Evolutionary conservation across 805 yeast genomes (phyloP).

Genomic region (Yarrowia hollandica): DNA sequence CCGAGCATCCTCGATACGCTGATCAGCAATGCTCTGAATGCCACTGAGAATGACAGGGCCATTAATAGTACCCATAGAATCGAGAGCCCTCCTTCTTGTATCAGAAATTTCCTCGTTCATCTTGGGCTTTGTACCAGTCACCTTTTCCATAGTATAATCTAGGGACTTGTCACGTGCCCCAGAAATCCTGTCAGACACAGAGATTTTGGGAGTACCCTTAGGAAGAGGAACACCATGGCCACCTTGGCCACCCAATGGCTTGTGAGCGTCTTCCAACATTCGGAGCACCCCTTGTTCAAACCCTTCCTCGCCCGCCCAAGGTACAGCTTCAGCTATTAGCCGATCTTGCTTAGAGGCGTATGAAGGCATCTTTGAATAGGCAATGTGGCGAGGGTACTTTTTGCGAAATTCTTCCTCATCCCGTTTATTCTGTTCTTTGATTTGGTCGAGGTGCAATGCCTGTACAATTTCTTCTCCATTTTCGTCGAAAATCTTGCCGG

Average conservation of each 20-base stretch:
- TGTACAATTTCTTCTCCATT: background rate
- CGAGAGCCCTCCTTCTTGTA: conserved; percentile 60
- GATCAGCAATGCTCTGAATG: conserved; percentile 69
- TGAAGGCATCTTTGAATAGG: conserved; percentile 47
- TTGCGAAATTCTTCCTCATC: conserved; percentile 44
- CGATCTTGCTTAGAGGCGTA: conserved; percentile 48
- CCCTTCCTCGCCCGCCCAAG: conserved; percentile 62
- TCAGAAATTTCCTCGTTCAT: conserved; percentile 51
- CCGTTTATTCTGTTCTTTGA: conserved; percentile 32
- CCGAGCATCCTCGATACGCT: conserved; percentile 71
- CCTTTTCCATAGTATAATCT: conserved; percentile 59
- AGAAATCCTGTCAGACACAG: conserved; percentile 31
- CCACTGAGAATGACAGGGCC: conserved; percentile 42
- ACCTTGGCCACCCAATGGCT: conserved; percentile 40
- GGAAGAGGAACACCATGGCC: background rate
- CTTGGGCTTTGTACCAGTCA: conserved; percentile 37
- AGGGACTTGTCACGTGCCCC: conserved; percentile 65
- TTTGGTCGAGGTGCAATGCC: background rate
- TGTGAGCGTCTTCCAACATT: conserved; percentile 56
- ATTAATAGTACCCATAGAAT: conserved; percentile 46
- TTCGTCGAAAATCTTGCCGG: conserved; percentile 38
- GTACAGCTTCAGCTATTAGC: conserved; percentile 52
- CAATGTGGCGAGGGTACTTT: conserved; percentile 46
- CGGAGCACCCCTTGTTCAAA: conserved; percentile 50
- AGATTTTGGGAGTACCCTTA: background rate